Evolutionary conservation across 2,329 filamentous ascomycete genomes (phyloP), one percentile per base, ranked within the genome.

Genomic region (Ploettnerulaceae sp.): DNA sequence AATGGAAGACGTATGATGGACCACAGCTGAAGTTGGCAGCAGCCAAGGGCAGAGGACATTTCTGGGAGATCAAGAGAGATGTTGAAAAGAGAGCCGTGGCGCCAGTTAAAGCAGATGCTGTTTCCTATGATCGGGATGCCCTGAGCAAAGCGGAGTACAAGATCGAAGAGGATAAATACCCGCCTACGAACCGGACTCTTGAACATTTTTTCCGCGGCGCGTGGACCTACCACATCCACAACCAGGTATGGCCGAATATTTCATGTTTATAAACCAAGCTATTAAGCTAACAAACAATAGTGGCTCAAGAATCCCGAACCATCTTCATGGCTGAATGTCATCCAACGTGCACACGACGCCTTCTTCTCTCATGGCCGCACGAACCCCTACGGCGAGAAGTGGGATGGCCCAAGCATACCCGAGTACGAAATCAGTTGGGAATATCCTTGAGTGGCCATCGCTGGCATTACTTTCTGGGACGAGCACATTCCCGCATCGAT

Each of bases 171-270:
- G 74, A 77, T 56, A 70, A 70, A 25, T 77, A 71, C 56, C 72
- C 74, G 14, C 73, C 73, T n/a, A 77, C 72, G 51, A 77, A 77
- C 55, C 68, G 75, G 29, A 77, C 73, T 1, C 47, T 77, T 37
- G 71, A 75, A 56, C 73, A 77, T 55, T 78, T 77, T 61, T 77
- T 77, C 64, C 66, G 70, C 5, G 75, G 75, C 1, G 71, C 73
- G 17, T 78, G 72, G 72, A 76, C 72, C 21, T 78, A 77, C 57
- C 75, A 78, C 57, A 71, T 77, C 49, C 74, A 78, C 57, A 77
- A 77, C 52, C 74, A 76, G 65, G 73, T 75, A 61, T 61, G 69
- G 61, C 33, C 51, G 42, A 9, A 22, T 22, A 14, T 29, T 32
- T 21, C 7, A 25, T 11, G 7, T 53, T 26, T 7, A n/a, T 24